phyloP scores from a whole-genome alignment of 2,329 filamentous ascomycete genomes.

The Colletotrichum kahawae region DNA sequence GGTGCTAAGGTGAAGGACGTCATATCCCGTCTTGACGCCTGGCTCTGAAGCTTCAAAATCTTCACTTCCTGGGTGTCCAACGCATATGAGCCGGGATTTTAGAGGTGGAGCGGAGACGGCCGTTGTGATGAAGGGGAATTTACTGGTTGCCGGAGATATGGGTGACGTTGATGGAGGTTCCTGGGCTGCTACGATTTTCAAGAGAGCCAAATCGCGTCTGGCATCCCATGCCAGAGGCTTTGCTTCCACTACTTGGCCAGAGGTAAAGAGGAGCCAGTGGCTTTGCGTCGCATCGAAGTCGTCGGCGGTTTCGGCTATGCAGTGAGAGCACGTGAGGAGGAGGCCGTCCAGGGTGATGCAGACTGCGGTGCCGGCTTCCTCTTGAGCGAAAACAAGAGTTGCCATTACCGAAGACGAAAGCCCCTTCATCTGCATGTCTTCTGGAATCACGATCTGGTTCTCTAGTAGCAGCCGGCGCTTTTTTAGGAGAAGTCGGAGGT shows the following conservation, averaged over 20 bases:
- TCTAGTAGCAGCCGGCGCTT: constrained; percentile 4
- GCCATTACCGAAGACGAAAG: constrained; percentile 17
- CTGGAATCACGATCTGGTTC: neutral
- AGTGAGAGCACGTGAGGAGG: constrained; percentile 56
- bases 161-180: neutral
- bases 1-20: constrained; percentile 50
- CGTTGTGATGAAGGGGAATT: constrained; percentile 27
- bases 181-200: constrained; percentile 40
- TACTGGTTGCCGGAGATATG: neutral
- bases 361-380: constrained; percentile 55
- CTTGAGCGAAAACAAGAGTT: constrained; percentile 52
- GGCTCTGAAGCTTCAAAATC: constrained; percentile 46
- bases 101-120: constrained; percentile 21
- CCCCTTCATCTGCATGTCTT: neutral
- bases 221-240: constrained; percentile 45
- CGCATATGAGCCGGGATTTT: constrained; percentile 32
- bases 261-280: constrained; percentile 49
- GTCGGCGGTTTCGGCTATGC: constrained; percentile 45
- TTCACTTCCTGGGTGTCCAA: constrained; percentile 40
- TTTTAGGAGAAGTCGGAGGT: constrained; percentile 5
- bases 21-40: constrained; percentile 45
- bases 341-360: constrained; percentile 50
- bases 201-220: constrained; percentile 49
- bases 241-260: constrained; percentile 42
- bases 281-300: constrained; percentile 33